Evolutionary conservation across 129 eudicot genomes (phyloP), one percentile per base, ranked within the genome.

Genomic region (Oenanthe sinensis): DNA sequence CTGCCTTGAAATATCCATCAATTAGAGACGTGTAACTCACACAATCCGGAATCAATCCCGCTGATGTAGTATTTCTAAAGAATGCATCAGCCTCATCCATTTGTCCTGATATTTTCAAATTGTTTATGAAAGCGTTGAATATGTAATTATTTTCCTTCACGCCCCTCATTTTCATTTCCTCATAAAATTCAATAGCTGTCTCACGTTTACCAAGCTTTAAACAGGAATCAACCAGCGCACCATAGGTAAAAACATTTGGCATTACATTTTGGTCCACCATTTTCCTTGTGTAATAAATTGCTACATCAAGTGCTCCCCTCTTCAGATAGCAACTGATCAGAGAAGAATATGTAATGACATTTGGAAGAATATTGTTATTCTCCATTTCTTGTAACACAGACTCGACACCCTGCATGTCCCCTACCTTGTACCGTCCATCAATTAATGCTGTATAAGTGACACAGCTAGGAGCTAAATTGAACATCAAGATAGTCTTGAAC

Each of bases 1-100:
- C 93, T 48, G 91, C 79, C 88, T 90, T 96, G 73, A 96, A 96
- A 79, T 87, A 82, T 8, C 93, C 95, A 87, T 96, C 97, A 94
- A 96, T 90, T 81, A 96, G 65, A 16, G 94, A 87, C 3, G 99
- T 96, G 83, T 92, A 92, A 79, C 83, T 92, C 72, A 79, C 89
- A 81, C 82, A 82, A 82, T 96, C 97, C 36, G 88, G 83, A 74
- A 79, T 77, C 50, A 96, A 79, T 80, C 93, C 97, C 77, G 65
- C 79, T 11, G 91, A 89, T 70, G 80, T 80, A 74, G 79, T 86
- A 55, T 85, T 84, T 67, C 81, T 77, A 67, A 89, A 86, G 49
- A 96, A 81, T 11, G 79, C 76, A 72, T 85, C 85, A 28, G 97
- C 99, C 69, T 90, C 99, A 36, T 87, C 87, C 83, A 90, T 85